phyloP scores from a whole-genome alignment of 345 rosid species.

The Angophora floribunda region DNA sequence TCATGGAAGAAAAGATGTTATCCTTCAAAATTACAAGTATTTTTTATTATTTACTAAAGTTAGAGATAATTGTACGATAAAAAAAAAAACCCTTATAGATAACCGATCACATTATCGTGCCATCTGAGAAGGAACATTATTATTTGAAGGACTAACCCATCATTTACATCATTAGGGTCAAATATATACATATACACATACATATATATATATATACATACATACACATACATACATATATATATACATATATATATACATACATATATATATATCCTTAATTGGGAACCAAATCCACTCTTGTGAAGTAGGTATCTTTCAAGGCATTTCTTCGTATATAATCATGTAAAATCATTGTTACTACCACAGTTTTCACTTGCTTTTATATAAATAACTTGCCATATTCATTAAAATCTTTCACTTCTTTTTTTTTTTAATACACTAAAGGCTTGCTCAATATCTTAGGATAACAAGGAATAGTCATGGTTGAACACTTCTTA shows the following conservation, averaged over 20 bases:
- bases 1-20: not conserved
- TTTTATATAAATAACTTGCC: not conserved
- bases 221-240: no score
- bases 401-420: not conserved
- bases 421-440: not conserved
- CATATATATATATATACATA: no score
- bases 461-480: not conserved
- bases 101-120: not conserved
- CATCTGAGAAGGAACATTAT: not conserved
- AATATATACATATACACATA: no score
- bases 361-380: not conserved
- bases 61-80: not conserved
- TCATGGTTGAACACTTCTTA: not conserved
- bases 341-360: rapidly evolving
- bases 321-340: not conserved
- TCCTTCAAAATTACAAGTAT: not conserved
- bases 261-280: not conserved
- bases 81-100: not conserved
- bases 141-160: not conserved
- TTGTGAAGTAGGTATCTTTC: not conserved
- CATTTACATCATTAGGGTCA: not conserved
- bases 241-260: no score
- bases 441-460: not conserved
- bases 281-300: not conserved
- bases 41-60: not conserved